These are phyloP conservation scores for Elaeagnus macrophylla DNA, from an alignment of 306 rosid genomes.

Conservation along the genomic window DNA sequence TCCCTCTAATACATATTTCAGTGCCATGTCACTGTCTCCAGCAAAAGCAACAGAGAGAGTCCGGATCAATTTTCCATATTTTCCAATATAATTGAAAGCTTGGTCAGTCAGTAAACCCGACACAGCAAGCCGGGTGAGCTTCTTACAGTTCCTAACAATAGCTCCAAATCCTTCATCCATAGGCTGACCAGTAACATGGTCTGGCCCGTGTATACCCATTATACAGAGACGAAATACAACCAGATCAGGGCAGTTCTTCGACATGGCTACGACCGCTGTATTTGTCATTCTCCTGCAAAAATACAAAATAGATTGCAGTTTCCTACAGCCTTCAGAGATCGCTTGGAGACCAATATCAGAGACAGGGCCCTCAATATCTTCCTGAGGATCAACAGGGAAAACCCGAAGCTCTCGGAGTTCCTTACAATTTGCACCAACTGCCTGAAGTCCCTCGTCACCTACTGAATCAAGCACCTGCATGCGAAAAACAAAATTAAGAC, in stretches of 20 bases:
- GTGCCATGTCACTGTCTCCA: slow-evolving; percentile 58
- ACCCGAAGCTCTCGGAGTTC: slow-evolving; percentile 73
- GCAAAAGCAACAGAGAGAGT: slow-evolving; percentile 86
- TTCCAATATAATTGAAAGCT: slow-evolving; percentile 61
- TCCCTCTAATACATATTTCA: slow-evolving; percentile 63
- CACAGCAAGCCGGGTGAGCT: slow-evolving; percentile 77
- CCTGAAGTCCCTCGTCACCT: slow-evolving; percentile 80
- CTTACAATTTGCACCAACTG: slow-evolving; percentile 71
- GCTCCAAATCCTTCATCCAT: slow-evolving; percentile 95
- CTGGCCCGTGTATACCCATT: slow-evolving; percentile 62
- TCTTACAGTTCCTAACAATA: slow-evolving; percentile 82
- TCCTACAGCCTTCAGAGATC: slow-evolving; percentile 78
- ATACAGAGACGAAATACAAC: slow-evolving; percentile 78
- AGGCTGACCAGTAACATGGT: slow-evolving; percentile 43
- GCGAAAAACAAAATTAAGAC: slow-evolving; percentile 19
- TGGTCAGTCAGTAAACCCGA: slow-evolving; percentile 79
- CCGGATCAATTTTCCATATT: slow-evolving; percentile 60
- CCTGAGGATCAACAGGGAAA: slow-evolving; percentile 48
- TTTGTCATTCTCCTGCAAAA: slow-evolving; percentile 81
- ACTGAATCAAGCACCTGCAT: slow-evolving; percentile 70
- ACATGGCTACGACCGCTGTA: slow-evolving; percentile 76
- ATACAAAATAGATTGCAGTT: slow-evolving; percentile 58
- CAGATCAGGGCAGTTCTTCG: slow-evolving; percentile 72
- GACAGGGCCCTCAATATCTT: slow-evolving; percentile 63
- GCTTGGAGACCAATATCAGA: slow-evolving; percentile 76